phyloP scores from a whole-genome alignment of 2,329 filamentous ascomycete species.

The Pseudogymnoascus sp. region DNA sequence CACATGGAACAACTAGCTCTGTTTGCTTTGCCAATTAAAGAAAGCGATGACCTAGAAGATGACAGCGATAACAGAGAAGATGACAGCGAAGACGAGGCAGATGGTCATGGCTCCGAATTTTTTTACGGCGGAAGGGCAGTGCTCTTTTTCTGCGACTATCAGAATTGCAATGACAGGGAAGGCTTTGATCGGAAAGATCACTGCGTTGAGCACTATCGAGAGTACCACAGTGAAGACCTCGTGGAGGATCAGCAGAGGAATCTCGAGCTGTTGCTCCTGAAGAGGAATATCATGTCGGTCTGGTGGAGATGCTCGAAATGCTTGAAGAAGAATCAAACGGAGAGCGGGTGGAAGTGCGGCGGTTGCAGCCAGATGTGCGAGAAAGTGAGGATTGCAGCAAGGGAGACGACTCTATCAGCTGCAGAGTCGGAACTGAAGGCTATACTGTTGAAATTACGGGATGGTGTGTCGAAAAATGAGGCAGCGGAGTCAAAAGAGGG shows the following conservation, averaged over 20 bases:
- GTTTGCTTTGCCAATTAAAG: slow-evolving; percentile 17
- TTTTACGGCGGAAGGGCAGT: background rate
- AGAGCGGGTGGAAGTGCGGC: background rate
- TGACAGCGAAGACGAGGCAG: background rate
- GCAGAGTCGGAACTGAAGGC: background rate
- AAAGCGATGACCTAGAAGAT: slow-evolving; percentile 6
- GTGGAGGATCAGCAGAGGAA: slow-evolving; percentile 15
- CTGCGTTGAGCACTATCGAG: slow-evolving; percentile 40
- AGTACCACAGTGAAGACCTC: slow-evolving; percentile 39
- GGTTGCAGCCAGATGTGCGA: background rate
- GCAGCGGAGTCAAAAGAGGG: background rate
- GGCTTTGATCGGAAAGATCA: slow-evolving; percentile 43
- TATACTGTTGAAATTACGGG: background rate
- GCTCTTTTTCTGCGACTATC: slow-evolving; percentile 26
- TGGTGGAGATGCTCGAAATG: slow-evolving; percentile 28
- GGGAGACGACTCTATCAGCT: background rate
- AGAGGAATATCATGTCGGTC: slow-evolving; percentile 16
- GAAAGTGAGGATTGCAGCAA: background rate
- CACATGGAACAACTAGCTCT: slow-evolving; percentile 25
- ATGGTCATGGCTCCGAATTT: background rate
- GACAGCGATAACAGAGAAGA: background rate
- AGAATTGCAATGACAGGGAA: slow-evolving; percentile 24
- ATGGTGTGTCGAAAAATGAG: too few relatives aligned
- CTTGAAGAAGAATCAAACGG: slow-evolving; percentile 12
- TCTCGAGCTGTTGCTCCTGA: slow-evolving; percentile 19